Conservation (phyloP, 345 rosid species). For the Orychophragmus violaceus region DNA sequence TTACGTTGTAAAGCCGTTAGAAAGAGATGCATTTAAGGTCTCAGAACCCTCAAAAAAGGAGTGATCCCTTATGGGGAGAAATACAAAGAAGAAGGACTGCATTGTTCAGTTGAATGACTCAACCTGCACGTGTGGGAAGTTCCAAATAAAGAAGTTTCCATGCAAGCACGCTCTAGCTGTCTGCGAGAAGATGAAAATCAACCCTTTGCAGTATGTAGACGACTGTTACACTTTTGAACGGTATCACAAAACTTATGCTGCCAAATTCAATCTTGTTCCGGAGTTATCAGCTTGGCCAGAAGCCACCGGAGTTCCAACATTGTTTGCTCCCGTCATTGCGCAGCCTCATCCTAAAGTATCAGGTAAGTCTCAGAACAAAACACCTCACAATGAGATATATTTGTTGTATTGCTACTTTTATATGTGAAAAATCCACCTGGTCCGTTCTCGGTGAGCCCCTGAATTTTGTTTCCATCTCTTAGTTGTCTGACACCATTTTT, state of each 20-base stretch:
- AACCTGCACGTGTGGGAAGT: background rate
- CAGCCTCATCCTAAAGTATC: background rate
- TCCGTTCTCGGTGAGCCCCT: background rate
- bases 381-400: no score
- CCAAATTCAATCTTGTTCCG: background rate
- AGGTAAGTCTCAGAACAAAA: background rate
- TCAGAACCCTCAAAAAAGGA: background rate
- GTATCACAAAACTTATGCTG: background rate
- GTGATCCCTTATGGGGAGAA: background rate
- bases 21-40: background rate
- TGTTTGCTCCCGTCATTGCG: background rate
- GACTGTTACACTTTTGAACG: background rate
- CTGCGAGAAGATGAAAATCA: background rate
- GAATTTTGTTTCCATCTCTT: background rate
- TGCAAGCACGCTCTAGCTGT: background rate
- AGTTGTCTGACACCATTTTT: background rate
- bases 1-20: background rate
- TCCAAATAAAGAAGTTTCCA: background rate
- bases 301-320: background rate
- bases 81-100: background rate
- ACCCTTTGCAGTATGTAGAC: slow-evolving; percentile 5
- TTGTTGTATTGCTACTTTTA: background rate
- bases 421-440: background rate
- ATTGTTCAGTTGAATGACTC: background rate
- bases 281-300: slow-evolving; percentile 3